Evolutionary conservation across 345 rosid genomes (phyloP).

Genomic region (Noccaea caerulescens): DNA sequence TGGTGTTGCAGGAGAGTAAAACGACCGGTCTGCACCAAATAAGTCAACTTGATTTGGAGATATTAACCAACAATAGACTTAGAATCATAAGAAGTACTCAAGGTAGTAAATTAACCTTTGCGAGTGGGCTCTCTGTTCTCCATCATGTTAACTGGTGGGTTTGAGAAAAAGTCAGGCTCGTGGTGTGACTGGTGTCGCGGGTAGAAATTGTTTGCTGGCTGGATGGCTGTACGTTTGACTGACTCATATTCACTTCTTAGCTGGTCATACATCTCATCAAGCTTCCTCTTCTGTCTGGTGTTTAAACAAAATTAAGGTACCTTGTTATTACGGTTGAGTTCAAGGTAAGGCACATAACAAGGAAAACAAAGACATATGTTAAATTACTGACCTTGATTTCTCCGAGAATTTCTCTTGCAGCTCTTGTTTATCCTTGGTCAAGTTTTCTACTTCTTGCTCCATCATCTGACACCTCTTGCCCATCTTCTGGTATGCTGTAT

Average conservation of each 20-base stretch:
- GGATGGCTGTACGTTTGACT: slow-evolving; percentile 76
- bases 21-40: slow-evolving; percentile 82
- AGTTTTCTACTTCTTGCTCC: slow-evolving; percentile 86
- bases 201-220: slow-evolving; percentile 70
- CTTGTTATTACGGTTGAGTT: slow-evolving; percentile 23
- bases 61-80: slow-evolving; percentile 42
- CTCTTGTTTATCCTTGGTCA: slow-evolving; percentile 92
- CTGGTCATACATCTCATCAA: slow-evolving; percentile 97
- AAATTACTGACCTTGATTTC: slow-evolving; percentile 68
- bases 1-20: slow-evolving; percentile 91
- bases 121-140: slow-evolving; percentile 61
- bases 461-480: slow-evolving; percentile 86
- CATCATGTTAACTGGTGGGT: slow-evolving; percentile 61
- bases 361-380: slow-evolving; percentile 14
- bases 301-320: slow-evolving; percentile 15
- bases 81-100: slow-evolving; percentile 23
- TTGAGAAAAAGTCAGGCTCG: slow-evolving; percentile 75
- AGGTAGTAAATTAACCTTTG: slow-evolving; percentile 63
- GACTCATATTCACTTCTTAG: slow-evolving; percentile 80
- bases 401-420: slow-evolving; percentile 94
- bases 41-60: slow-evolving; percentile 76
- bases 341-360: slow-evolving; percentile 12
- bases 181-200: slow-evolving; percentile 63
- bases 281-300: slow-evolving; percentile 93
- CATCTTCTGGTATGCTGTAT: slow-evolving; percentile 89